Evolutionary conservation across 345 rosid species (phyloP).

Genomic region (Odontarrhena argentea): DNA sequence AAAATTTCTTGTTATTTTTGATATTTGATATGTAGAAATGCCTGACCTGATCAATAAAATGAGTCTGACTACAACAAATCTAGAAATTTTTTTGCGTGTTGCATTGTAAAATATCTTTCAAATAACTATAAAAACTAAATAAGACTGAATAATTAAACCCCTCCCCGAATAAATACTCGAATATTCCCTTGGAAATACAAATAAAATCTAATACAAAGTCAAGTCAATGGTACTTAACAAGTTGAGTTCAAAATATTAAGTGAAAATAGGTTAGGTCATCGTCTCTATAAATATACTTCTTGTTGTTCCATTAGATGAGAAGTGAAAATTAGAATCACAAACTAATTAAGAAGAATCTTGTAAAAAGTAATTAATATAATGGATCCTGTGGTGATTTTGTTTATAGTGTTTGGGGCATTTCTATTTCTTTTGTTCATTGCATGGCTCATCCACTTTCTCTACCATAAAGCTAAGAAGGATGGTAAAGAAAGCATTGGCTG

Average conservation of each 20-base stretch:
- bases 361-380: neutral
- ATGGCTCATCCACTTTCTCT: conserved; percentile 39
- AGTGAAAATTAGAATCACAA: neutral
- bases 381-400: conserved; percentile 28
- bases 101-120: too few species aligned
- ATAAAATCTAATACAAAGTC: neutral
- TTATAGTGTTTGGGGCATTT: conserved; percentile 31
- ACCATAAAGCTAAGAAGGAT: conserved; percentile 42
- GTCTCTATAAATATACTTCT: conserved; percentile 6
- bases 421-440: conserved; percentile 28
- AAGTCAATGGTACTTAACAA: conserved; percentile 15
- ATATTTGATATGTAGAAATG: too few species aligned
- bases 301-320: neutral
- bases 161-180: neutral
- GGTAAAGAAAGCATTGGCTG: conserved; percentile 41
- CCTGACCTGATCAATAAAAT: too few species aligned
- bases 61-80: too few species aligned
- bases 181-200: too few species aligned
- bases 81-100: too few species aligned
- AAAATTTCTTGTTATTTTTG: too few species aligned
- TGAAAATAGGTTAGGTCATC: neutral
- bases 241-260: conserved; percentile 9
- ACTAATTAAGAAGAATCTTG: neutral
- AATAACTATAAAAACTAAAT: too few species aligned
- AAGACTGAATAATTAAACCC: too few species aligned